A percentile compares a stretch with the other conserved stretches of the same genome.
Conservation (phyloP, 345 rosid species). For the Microthlaspi erraticum region DNA sequence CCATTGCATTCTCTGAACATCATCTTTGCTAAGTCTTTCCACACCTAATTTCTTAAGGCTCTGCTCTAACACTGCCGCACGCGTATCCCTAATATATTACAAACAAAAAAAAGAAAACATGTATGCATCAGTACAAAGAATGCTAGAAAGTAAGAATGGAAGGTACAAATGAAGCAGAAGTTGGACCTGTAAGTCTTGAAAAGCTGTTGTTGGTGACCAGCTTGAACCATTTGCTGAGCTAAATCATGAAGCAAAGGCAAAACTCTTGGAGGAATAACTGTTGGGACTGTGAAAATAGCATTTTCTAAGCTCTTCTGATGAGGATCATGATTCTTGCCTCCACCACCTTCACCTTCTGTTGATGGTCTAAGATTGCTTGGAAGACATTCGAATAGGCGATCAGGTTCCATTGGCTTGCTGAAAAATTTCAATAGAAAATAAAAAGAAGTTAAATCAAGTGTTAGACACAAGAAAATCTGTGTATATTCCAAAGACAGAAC, state of each 20-base stretch:
- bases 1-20: constrained; percentile 99
- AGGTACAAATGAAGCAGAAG: background rate
- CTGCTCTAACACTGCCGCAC: constrained; percentile 88
- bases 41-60: constrained; percentile 89
- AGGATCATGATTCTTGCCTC: constrained; percentile 56
- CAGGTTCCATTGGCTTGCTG: constrained; percentile 97
- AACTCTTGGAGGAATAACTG: constrained; percentile 89
- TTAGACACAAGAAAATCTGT: background rate
- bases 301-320: constrained; percentile 59
- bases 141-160: background rate
- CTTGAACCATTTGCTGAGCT: constrained; percentile 83
- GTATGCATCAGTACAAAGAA: background rate
- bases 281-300: constrained; percentile 69
- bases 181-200: constrained; percentile 74
- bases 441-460: background rate
- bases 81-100: constrained; percentile 64
- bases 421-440: constrained; percentile 31
- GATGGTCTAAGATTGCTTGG: constrained; percentile 79
- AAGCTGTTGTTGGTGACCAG: constrained; percentile 92
- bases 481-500: constrained; percentile 37
- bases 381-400: constrained; percentile 81
- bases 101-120: too few species aligned
- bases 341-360: constrained; percentile 51
- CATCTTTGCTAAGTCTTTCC: constrained; percentile 94
- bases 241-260: constrained; percentile 80